Conservation (phyloP, 2,329 filamentous ascomycete genomes). For the Aspergillus bombycis region DNA sequence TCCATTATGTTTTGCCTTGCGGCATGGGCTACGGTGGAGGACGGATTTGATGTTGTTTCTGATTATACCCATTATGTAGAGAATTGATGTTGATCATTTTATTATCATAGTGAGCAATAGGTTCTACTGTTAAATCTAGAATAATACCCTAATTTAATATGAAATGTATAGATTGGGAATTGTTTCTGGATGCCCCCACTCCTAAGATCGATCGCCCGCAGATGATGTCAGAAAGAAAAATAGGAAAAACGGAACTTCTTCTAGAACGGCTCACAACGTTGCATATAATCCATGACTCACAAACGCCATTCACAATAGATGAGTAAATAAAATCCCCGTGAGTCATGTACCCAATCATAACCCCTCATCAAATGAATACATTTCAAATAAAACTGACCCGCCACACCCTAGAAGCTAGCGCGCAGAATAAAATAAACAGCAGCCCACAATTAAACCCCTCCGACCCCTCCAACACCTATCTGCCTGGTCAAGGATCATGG, state of each 20-base stretch:
- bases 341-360: neutral
- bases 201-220: neutral
- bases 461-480: neutral
- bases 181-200: neutral
- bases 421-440: neutral
- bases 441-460: neutral
- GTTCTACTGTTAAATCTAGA: neutral
- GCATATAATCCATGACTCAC: neutral
- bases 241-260: neutral
- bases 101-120: neutral
- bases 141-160: neutral
- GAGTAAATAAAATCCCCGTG: neutral
- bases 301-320: neutral
- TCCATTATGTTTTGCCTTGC: conserved; percentile 1
- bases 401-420: neutral
- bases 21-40: neutral
- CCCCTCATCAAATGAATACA: neutral
- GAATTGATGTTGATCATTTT: conserved; percentile 1
- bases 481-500: conserved; percentile 4
- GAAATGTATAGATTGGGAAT: neutral
- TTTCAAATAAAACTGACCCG: neutral
- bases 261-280: neutral
- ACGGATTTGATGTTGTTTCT: neutral
- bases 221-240: conserved; percentile 5
- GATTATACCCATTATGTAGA: conserved; percentile 7